Evolutionary conservation across 257 asterid species (phyloP).

Genomic region (Plantago major): DNA sequence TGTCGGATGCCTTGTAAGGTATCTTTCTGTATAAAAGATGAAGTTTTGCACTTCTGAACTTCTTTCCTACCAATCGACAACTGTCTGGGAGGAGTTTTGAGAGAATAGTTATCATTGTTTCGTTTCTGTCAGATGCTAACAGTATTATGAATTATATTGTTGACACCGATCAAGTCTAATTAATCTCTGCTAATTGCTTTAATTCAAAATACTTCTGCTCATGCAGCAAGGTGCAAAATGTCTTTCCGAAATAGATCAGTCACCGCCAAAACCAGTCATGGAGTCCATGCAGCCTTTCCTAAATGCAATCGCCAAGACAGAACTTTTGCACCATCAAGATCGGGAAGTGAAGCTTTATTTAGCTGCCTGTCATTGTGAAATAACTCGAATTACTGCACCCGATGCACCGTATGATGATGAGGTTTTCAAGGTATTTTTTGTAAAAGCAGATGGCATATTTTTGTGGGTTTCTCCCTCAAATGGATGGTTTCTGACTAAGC

Average conservation of each 20-base stretch:
- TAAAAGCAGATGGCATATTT: conserved; percentile 8
- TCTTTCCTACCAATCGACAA: background rate
- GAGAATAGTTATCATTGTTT: background rate
- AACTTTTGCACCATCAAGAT: conserved; percentile 89
- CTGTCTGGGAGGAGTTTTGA: background rate
- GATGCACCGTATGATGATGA: conserved; percentile 91
- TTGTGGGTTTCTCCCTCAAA: conserved; percentile 15
- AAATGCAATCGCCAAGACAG: conserved; percentile 74
- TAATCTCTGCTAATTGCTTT: conserved; percentile 5
- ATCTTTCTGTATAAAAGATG: too few relatives aligned
- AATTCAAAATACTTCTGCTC: conserved; percentile 18
- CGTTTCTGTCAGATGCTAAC: background rate
- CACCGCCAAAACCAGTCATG: conserved; percentile 68
- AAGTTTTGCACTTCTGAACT: background rate
- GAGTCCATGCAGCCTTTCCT: conserved; percentile 81
- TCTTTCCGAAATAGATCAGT: conserved; percentile 86
- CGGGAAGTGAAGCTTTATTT: conserved; percentile 87
- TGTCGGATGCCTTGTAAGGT: too few relatives aligned
- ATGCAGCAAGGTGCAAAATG: conserved; percentile 84
- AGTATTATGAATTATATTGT: background rate
- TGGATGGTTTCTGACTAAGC: conserved; percentile 23
- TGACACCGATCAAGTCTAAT: background rate
- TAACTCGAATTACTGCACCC: conserved; percentile 96
- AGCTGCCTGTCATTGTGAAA: conserved; percentile 94
- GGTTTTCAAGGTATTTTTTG: conserved; percentile 60